A percentile compares a stretch with the other conserved stretches of the same genome.
phyloP scores from a whole-genome alignment of 2,329 filamentous ascomycete genomes.

The Ophiocordyceps camponoti-floridani region DNA sequence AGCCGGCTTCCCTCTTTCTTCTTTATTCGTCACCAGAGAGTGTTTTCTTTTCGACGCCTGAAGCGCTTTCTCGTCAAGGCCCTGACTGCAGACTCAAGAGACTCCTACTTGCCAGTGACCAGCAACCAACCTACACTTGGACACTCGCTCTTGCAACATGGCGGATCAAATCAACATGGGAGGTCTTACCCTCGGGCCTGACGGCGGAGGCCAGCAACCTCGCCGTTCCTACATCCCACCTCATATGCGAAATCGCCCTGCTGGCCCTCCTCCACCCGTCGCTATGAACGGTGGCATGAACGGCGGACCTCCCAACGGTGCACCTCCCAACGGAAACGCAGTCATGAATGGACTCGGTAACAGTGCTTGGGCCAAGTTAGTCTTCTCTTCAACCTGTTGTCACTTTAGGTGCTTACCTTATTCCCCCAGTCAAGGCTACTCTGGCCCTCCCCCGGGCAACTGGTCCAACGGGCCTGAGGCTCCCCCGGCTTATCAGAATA shows the following conservation, averaged over 20 bases:
- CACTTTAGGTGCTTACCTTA: neutral
- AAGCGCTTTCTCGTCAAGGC: neutral
- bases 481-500: constrained; percentile 7
- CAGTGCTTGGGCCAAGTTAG: constrained; percentile 34
- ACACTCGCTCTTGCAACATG: constrained; percentile 32
- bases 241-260: constrained; percentile 47
- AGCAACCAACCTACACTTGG: neutral
- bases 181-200: constrained; percentile 45
- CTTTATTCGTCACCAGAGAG: neutral
- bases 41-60: neutral
- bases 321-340: constrained; percentile 7
- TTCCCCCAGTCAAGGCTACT: constrained; percentile 9
- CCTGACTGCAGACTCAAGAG: neutral
- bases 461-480: constrained; percentile 11
- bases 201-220: constrained; percentile 12
- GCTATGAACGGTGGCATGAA: constrained; percentile 2
- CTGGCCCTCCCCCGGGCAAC: constrained; percentile 14
- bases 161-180: constrained; percentile 74
- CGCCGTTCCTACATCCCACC: constrained; percentile 67
- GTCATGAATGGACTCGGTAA: constrained; percentile 22
- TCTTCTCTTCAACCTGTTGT: constrained; percentile 1
- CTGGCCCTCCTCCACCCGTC: constrained; percentile 4
- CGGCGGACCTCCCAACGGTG: constrained; percentile 6
- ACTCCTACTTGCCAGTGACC: neutral
- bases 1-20: neutral